These are phyloP conservation scores for Diaporthe ampelina DNA, from an alignment of 2,329 filamentous ascomycete species.

Conservation along the genomic window DNA sequence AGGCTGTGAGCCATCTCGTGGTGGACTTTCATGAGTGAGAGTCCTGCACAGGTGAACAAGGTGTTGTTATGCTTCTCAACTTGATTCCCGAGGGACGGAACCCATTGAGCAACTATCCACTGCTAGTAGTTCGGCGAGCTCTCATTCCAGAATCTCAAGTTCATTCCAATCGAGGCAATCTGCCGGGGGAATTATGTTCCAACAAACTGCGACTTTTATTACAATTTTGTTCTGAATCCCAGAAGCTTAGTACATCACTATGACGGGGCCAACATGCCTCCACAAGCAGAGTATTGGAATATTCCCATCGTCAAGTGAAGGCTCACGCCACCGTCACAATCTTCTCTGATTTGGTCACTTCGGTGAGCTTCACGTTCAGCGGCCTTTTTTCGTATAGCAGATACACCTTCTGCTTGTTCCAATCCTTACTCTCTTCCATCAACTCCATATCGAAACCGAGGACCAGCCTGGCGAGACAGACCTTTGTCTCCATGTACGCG, in stretches of 20 bases:
- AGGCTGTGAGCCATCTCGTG: neutral
- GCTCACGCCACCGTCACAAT: no score
- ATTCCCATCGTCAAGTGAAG: neutral
- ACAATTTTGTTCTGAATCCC: neutral
- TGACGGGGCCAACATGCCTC: neutral
- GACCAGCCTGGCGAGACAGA: constrained; percentile 44
- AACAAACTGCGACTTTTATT: neutral
- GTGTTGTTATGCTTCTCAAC: neutral
- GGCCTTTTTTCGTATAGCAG: constrained; percentile 44
- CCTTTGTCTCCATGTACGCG: constrained; percentile 45
- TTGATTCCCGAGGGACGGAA: neutral
- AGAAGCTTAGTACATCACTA: neutral
- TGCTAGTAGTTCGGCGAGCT: neutral
- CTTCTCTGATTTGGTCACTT: neutral
- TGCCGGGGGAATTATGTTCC: neutral
- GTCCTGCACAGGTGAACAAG: neutral
- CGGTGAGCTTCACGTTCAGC: constrained; percentile 41
- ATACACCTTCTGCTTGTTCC: constrained; percentile 42
- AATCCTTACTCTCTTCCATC: constrained; percentile 40
- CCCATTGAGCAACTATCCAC: neutral
- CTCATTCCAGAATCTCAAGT: neutral
- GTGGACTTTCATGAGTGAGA: no score
- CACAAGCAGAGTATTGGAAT: neutral
- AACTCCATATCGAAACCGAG: constrained; percentile 48
- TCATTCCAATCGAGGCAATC: neutral